phyloP scores from a whole-genome alignment of 257 asterid species.

The Jasminum sambac region DNA sequence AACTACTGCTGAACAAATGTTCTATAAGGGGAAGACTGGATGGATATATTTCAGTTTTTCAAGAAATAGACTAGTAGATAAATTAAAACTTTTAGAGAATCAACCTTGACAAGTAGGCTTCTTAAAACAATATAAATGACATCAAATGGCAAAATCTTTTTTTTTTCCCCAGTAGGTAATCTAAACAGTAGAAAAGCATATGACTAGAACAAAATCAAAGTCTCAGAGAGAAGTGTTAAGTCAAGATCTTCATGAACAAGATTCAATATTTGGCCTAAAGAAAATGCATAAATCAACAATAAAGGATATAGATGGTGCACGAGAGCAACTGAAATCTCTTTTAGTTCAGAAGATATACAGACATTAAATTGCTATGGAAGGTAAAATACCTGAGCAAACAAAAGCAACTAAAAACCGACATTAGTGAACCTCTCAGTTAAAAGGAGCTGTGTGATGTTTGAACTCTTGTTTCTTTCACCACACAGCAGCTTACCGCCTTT shows the following conservation, averaged over 20 bases:
- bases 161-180: not conserved
- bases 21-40: not conserved
- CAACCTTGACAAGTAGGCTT: not conserved
- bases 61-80: not conserved
- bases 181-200: not conserved
- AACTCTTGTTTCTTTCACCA: not conserved
- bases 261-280: not conserved
- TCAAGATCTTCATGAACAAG: not conserved
- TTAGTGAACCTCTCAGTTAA: not conserved
- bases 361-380: not conserved
- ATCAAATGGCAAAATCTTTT: not conserved
- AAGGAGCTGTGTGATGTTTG: not conserved
- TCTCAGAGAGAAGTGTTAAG: not conserved
- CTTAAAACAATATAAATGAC: not conserved
- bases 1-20: conserved; percentile 12
- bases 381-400: not conserved
- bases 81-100: not conserved
- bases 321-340: not conserved
- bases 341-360: not conserved
- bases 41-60: not conserved
- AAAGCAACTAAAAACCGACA: not conserved
- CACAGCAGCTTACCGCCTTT: not conserved
- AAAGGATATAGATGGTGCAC: not conserved
- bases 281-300: not conserved
- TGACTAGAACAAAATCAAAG: not conserved